These are phyloP conservation scores for Anaeromyces robustus DNA, from an alignment of 192 early-diverging fungal species.

Conservation along the genomic window DNA sequence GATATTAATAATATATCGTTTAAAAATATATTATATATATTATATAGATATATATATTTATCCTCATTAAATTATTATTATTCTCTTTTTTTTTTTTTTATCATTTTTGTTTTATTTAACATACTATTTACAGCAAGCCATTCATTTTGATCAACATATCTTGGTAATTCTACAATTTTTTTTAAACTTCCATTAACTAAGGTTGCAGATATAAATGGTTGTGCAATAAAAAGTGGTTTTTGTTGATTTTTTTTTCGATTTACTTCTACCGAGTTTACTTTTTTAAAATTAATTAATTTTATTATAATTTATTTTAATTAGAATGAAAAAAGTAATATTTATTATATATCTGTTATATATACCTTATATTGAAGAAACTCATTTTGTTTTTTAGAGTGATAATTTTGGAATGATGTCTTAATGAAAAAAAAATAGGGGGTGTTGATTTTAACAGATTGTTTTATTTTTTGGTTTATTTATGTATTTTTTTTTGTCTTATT, in stretches of 20 bases:
- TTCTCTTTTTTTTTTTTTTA: not conserved
- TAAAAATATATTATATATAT: no score
- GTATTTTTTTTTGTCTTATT: no score
- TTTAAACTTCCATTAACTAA: conserved; percentile 87
- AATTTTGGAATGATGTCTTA: not conserved
- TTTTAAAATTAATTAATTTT: not conserved
- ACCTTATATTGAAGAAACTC: not conserved
- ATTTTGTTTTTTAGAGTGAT: not conserved
- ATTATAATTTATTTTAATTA: no score
- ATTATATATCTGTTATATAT: not conserved
- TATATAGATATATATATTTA: no score
- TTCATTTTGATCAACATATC: conserved; percentile 83
- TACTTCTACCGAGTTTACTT: not conserved
- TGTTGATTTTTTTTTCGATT: not conserved
- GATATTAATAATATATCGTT: no score
- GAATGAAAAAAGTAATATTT: no score
- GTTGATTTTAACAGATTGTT: no score
- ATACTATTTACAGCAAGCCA: conserved; percentile 76
- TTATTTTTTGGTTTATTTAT: no score
- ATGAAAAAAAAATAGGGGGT: not conserved
- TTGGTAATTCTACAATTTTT: conserved; percentile 74
- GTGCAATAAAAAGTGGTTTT: not conserved
- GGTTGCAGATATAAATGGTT: conserved; percentile 55
- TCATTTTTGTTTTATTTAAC: not conserved
- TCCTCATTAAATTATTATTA: no score